Evolutionary conservation across 1,284 basidiomycete species (phyloP).

Genomic region (Filobasidium uniguttulatum): DNA sequence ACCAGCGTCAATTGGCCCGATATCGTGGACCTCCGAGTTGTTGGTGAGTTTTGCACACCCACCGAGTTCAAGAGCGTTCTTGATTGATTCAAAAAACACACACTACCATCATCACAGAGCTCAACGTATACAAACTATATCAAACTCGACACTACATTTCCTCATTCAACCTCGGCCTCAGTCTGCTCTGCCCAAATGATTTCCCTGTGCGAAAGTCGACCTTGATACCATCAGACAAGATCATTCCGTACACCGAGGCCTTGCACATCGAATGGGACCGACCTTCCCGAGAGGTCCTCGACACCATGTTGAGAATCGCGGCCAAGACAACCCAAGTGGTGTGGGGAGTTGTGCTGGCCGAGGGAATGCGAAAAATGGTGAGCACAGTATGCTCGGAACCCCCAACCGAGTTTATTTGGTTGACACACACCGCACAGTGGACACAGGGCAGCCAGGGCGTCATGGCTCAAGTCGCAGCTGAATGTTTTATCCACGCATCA

Average conservation of each 20-base stretch:
- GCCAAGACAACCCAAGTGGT: not conserved
- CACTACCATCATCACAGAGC: not conserved
- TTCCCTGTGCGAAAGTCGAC: not conserved
- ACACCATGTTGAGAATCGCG: constrained; percentile 3
- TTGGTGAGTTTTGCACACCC: constrained; percentile 8
- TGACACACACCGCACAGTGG: not conserved
- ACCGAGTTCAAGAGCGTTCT: too few relatives aligned
- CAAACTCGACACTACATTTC: not conserved
- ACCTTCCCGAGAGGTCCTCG: constrained; percentile 3
- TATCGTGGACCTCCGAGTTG: constrained; percentile 7
- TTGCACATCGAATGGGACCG: not conserved
- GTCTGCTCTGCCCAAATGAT: not conserved
- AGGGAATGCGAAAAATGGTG: constrained; percentile 5
- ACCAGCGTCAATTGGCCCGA: not conserved
- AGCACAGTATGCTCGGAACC: not conserved
- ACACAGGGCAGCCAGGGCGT: not conserved
- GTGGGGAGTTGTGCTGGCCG: constrained; percentile 8
- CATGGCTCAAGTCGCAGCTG: not conserved
- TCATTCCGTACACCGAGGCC: not conserved
- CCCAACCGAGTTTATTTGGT: not conserved
- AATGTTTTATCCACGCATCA: not conserved
- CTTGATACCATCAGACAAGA: not conserved
- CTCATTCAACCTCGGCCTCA: constrained; percentile 1
- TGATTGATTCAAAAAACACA: too few relatives aligned
- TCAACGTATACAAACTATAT: constrained; percentile 4